These are phyloP conservation scores for Tieghemostelium lacteum DNA, from an alignment of 78 protist genomes.

Conservation along the genomic window DNA sequence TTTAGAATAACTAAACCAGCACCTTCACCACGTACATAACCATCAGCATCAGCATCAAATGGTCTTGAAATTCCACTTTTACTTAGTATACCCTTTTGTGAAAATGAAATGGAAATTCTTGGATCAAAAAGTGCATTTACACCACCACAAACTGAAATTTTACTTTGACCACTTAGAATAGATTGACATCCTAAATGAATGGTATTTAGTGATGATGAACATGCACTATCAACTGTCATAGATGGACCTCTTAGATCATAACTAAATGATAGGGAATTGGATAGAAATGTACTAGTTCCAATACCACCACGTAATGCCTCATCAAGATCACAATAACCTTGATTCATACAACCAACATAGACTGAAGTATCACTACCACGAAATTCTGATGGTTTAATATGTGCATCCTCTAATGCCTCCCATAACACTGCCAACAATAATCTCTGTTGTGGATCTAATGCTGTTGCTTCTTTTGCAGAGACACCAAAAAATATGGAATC, in stretches of 20 bases:
- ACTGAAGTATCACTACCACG: conserved; percentile 59
- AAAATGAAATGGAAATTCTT: not conserved
- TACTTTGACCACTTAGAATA: conserved; percentile 65
- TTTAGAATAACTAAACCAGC: conserved; percentile 65
- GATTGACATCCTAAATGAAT: conserved; percentile 66
- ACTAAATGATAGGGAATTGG: conserved; percentile 85
- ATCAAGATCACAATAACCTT: not conserved
- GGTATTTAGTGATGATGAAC: conserved; percentile 90
- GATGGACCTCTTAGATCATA: conserved; percentile 88
- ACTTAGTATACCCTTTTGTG: conserved; percentile 38
- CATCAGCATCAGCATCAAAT: conserved; percentile 88
- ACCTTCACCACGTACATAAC: conserved; percentile 92
- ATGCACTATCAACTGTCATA: conserved; percentile 91
- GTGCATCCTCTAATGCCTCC: conserved; percentile 79
- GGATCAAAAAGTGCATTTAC: conserved; percentile 72
- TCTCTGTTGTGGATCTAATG: conserved; percentile 90
- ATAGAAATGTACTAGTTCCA: not conserved
- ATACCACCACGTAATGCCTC: not conserved
- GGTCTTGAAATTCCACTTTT: conserved; percentile 71
- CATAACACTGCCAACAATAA: conserved; percentile 73
- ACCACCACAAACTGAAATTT: conserved; percentile 84
- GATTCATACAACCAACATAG: conserved; percentile 13
- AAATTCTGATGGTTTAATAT: not conserved
- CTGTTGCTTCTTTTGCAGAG: conserved; percentile 52
- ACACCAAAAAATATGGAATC: conserved; percentile 68